phyloP scores from a whole-genome alignment of 2,329 filamentous ascomycete species.

The Fusarium nurragi region DNA sequence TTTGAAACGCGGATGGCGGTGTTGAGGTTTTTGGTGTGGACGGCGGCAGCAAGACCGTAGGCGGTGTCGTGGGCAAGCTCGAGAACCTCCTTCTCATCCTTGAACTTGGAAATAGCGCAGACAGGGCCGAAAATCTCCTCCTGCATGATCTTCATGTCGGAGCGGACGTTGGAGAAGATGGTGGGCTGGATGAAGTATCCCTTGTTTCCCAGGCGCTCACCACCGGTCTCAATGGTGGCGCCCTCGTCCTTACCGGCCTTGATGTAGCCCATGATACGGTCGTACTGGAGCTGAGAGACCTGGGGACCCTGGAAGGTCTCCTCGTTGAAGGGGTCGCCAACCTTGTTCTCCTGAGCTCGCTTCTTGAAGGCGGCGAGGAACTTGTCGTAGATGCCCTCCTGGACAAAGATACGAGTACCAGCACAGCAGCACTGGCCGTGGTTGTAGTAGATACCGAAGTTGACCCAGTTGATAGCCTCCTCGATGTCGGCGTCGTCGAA shows the following conservation, averaged over 20 bases:
- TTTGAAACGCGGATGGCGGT: constrained; percentile 84
- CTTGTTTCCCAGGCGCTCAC: constrained; percentile 70
- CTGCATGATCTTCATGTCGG: constrained; percentile 90
- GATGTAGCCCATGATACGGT: constrained; percentile 87
- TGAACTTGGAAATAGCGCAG: constrained; percentile 86
- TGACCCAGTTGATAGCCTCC: constrained; percentile 80
- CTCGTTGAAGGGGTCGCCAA: constrained; percentile 82
- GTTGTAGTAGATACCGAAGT: constrained; percentile 74
- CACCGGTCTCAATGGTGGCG: constrained; percentile 67
- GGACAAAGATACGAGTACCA: constrained; percentile 84
- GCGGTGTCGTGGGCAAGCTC: constrained; percentile 76
- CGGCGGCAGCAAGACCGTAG: constrained; percentile 84
- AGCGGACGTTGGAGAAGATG: constrained; percentile 83
- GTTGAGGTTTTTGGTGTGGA: constrained; percentile 85
- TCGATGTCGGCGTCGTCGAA: constrained; percentile 82
- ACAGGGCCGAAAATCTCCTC: constrained; percentile 95
- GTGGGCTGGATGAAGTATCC: constrained; percentile 93
- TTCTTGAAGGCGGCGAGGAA: constrained; percentile 84
- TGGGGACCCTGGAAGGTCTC: constrained; percentile 90
- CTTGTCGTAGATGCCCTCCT: constrained; percentile 88
- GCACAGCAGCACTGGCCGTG: constrained; percentile 76
- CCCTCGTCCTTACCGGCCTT: constrained; percentile 70
- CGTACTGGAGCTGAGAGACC: constrained; percentile 85
- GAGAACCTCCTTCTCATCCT: constrained; percentile 81
- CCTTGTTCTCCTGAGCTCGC: constrained; percentile 76